These are phyloP conservation scores for Epichloe sp. DNA, from an alignment of 2,329 filamentous ascomycete genomes.

Conservation along the genomic window DNA sequence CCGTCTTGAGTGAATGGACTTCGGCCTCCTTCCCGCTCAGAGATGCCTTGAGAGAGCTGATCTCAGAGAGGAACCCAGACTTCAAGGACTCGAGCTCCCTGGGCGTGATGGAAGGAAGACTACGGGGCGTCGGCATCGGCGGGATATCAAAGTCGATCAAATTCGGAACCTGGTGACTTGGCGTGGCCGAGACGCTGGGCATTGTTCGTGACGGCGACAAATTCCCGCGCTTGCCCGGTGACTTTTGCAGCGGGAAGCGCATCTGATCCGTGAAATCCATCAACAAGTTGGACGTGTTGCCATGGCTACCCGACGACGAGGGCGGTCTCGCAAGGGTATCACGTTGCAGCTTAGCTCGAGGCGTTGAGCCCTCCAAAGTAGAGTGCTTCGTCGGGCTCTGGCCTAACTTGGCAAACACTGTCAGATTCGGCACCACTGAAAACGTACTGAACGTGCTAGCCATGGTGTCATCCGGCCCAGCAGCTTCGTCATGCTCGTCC, in stretches of 20 bases:
- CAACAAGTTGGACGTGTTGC: conserved; percentile 63
- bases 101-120: conserved; percentile 79
- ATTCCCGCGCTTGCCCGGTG: conserved; percentile 29
- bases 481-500: conserved; percentile 24
- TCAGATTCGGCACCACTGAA: conserved; percentile 80
- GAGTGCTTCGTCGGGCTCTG: conserved; percentile 47
- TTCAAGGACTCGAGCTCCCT: conserved; percentile 88
- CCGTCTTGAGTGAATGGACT: conserved; percentile 72
- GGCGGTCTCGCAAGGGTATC: conserved; percentile 18
- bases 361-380: conserved; percentile 25
- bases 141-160: conserved; percentile 72
- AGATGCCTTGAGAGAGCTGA: conserved; percentile 85
- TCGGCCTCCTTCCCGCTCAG: conserved; percentile 89
- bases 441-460: conserved; percentile 81
- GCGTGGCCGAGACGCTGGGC: conserved; percentile 26
- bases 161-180: conserved; percentile 46
- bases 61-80: conserved; percentile 79
- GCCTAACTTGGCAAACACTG: conserved; percentile 62
- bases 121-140: conserved; percentile 84
- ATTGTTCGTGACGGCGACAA: conserved; percentile 20
- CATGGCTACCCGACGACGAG: conserved; percentile 27
- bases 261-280: conserved; percentile 78
- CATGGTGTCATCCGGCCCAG: conserved; percentile 55
- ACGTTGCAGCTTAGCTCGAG: conserved; percentile 22
- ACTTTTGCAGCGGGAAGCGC: conserved; percentile 29